Percentiles rank a stretch among this genome's conserved stretches.
Conservation (phyloP, 2,329 filamentous ascomycete genomes). For the Corniculantispora saksenae region DNA sequence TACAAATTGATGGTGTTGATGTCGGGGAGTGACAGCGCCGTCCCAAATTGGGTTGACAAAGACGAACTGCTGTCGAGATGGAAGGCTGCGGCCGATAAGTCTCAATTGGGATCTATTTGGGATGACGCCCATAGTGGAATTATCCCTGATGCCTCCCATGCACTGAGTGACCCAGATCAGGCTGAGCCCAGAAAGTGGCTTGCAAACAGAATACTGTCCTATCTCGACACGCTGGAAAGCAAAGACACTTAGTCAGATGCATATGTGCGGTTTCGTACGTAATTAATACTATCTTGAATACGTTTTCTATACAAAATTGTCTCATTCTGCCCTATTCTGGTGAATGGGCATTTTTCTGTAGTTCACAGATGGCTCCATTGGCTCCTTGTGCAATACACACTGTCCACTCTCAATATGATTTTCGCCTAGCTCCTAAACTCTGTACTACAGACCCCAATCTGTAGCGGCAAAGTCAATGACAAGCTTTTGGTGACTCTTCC, state of each 20-base stretch:
- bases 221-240: neutral
- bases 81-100: constrained; percentile 38
- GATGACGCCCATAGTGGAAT: constrained; percentile 48
- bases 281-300: neutral
- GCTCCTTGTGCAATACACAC: constrained; percentile 34
- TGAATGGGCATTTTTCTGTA: constrained; percentile 16
- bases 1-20: constrained; percentile 44
- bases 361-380: constrained; percentile 3
- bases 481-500: neutral
- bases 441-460: constrained; percentile 7
- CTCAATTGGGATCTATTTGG: constrained; percentile 42
- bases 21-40: constrained; percentile 47
- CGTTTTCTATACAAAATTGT: neutral
- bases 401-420: constrained; percentile 42
- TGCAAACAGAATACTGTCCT: neutral
- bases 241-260: neutral
- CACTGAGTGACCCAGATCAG: constrained; percentile 49
- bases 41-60: constrained; percentile 46
- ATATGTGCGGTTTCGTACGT: neutral
- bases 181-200: constrained; percentile 34
- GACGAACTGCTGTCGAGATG: constrained; percentile 42
- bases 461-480: constrained; percentile 1
- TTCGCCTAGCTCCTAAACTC: no score
- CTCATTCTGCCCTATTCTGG: neutral
- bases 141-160: constrained; percentile 49